Evolutionary conservation across 1,139 yeast species (phyloP).

Genomic region (Geotrichum citri-aurantii): DNA sequence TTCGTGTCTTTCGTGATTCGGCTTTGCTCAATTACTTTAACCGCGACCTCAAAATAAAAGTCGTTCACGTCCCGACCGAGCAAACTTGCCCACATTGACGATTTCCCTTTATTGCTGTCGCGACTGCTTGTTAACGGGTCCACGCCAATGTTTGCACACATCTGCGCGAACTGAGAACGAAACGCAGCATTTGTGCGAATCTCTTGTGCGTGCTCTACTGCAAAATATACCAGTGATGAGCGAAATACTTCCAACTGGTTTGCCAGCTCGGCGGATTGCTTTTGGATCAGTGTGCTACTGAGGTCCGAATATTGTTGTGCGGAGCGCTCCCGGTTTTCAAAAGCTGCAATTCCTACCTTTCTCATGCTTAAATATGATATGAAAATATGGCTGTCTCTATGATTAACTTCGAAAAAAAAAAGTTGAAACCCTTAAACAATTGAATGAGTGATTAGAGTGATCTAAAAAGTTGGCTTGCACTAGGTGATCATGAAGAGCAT

Average conservation of each 20-base stretch:
- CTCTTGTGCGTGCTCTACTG: conserved; percentile 54
- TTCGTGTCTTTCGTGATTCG: conserved; percentile 62
- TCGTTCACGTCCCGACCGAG: conserved; percentile 46
- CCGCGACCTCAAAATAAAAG: conserved; percentile 59
- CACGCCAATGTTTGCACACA: conserved; percentile 76
- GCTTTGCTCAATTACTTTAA: conserved; percentile 69
- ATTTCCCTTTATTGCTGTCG: conserved; percentile 30
- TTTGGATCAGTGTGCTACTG: conserved; percentile 31
- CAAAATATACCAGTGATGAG: conserved; percentile 36
- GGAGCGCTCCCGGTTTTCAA: conserved; percentile 33
- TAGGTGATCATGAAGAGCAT: too few species aligned
- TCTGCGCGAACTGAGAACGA: conserved; percentile 62
- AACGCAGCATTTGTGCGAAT: conserved; percentile 60
- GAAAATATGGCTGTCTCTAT: background rate
- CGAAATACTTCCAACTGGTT: conserved; percentile 39
- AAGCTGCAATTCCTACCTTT: conserved; percentile 39
- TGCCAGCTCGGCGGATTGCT: conserved; percentile 35
- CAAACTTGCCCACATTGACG: conserved; percentile 35
- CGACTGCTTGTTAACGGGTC: conserved; percentile 60
- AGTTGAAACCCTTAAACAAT: background rate
- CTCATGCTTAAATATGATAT: conserved; percentile 41
- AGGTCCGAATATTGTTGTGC: conserved; percentile 35
- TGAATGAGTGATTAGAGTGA: background rate
- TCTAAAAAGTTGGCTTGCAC: background rate
- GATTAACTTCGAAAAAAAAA: background rate